phyloP scores from a whole-genome alignment of 2,329 filamentous ascomycete species.

The Macrophomina pseudophaseolina region DNA sequence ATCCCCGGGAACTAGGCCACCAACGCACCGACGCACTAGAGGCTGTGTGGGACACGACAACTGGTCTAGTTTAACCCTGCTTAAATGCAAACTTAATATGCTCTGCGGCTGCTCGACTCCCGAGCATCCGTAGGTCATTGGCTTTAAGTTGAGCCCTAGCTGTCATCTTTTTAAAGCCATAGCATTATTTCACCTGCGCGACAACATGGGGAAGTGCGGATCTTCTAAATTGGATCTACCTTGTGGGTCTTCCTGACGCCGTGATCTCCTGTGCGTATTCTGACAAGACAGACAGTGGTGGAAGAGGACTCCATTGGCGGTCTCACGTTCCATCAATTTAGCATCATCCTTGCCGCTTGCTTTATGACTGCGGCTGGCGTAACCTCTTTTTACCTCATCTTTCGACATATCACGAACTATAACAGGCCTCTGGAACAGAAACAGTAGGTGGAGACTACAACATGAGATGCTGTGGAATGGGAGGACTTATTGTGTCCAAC shows the following conservation, averaged over 20 bases:
- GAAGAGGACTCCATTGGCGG: background rate
- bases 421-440: conserved; percentile 60
- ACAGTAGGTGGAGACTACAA: conserved; percentile 43
- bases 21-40: background rate
- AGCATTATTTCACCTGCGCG: background rate
- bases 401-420: conserved; percentile 61
- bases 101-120: background rate
- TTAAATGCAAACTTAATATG: background rate
- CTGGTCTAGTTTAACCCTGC: too few relatives aligned
- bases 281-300: background rate
- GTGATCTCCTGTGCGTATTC: background rate
- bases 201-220: background rate
- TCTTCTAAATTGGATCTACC: background rate
- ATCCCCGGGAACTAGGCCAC: background rate
- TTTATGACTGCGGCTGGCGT: conserved; percentile 55
- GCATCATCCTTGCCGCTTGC: background rate
- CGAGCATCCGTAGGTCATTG: background rate
- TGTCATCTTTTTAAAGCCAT: background rate
- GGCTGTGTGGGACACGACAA: background rate
- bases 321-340: conserved; percentile 4
- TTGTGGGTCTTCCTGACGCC: background rate
- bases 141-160: background rate
- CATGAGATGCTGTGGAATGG: too few relatives aligned
- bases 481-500: too few relatives aligned
- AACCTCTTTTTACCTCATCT: conserved; percentile 57